phyloP scores from a whole-genome alignment of 1,284 basidiomycete species.

The Tilletia caries region DNA sequence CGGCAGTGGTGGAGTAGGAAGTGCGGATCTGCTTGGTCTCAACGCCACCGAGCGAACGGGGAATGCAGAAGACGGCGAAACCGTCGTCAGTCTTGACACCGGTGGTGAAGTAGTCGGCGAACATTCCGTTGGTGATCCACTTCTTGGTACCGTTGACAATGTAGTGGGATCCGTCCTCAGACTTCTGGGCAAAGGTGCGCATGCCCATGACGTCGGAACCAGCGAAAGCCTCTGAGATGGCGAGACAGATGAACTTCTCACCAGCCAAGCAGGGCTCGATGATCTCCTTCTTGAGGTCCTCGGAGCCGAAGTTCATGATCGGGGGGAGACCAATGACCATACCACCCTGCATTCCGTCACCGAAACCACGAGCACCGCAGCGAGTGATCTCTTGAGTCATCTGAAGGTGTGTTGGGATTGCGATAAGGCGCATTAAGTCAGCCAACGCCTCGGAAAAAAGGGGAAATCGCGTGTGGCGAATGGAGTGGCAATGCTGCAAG shows the following conservation, averaged over 20 bases:
- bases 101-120: constrained; percentile 59
- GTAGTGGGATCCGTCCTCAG: constrained; percentile 69
- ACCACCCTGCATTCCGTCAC: constrained; percentile 54
- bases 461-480: constrained; percentile 9
- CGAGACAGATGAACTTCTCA: constrained; percentile 76
- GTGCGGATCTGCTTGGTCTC: constrained; percentile 76
- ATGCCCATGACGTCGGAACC: constrained; percentile 73
- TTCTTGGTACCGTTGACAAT: constrained; percentile 54
- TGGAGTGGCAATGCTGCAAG: neutral
- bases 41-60: constrained; percentile 60
- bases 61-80: constrained; percentile 76
- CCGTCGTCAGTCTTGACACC: constrained; percentile 64
- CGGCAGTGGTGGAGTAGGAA: constrained; percentile 53
- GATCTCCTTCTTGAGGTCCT: constrained; percentile 72
- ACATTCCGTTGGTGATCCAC: constrained; percentile 62
- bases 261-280: constrained; percentile 76
- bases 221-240: constrained; percentile 85
- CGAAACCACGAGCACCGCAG: constrained; percentile 65
- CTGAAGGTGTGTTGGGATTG: constrained; percentile 61
- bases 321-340: constrained; percentile 56
- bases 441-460: too few species aligned
- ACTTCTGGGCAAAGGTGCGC: constrained; percentile 74
- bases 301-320: constrained; percentile 74
- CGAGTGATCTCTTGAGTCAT: constrained; percentile 81
- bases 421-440: too few species aligned